Conservation (phyloP, 768 basidiomycete genomes). For the Xerocomellus chrysenteron region DNA sequence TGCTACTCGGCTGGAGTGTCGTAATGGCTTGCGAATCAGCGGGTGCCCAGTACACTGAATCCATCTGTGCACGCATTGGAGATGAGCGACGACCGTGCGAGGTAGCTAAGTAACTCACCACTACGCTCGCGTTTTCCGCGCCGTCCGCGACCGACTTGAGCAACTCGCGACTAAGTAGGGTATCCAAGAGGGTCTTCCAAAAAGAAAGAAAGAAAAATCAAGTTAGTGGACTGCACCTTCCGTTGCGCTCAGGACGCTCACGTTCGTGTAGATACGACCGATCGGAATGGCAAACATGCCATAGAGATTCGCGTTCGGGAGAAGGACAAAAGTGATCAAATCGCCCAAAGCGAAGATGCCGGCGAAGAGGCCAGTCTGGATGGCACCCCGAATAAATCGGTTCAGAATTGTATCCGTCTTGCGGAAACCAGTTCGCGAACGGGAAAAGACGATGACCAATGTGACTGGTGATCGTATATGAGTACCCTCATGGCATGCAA, state of each 20-base stretch:
- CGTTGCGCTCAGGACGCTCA: too few species aligned
- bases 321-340: constrained; percentile 22
- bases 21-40: too few species aligned
- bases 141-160: background rate
- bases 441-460: background rate
- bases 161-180: too few species aligned
- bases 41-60: too few species aligned
- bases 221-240: too few species aligned
- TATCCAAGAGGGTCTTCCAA: too few species aligned
- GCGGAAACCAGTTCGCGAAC: background rate
- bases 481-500: too few species aligned
- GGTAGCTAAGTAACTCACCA: background rate
- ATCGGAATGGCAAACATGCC: too few species aligned
- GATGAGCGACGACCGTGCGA: background rate
- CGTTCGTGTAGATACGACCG: too few species aligned
- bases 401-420: background rate
- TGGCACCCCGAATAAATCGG: background rate
- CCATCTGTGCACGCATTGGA: background rate
- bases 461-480: background rate
- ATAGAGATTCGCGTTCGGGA: too few species aligned
- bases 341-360: background rate
- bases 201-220: too few species aligned
- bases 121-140: background rate
- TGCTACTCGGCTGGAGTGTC: too few species aligned
- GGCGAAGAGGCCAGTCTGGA: constrained; percentile 1